Evolutionary conservation across 345 rosid species (phyloP).

Genomic region (Aethionema arabicum): DNA sequence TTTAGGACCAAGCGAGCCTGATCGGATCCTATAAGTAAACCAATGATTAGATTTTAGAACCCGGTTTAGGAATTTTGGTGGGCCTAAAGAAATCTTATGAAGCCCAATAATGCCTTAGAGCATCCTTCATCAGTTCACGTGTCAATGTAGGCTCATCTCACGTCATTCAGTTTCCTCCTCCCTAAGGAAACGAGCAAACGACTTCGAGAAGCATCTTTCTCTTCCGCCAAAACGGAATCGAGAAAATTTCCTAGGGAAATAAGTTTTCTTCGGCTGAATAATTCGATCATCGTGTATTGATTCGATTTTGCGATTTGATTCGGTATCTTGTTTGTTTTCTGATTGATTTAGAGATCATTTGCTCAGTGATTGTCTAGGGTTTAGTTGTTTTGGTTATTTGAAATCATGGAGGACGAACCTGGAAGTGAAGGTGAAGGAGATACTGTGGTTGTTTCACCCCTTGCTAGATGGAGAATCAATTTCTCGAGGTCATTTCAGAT

Average conservation of each 20-base stretch:
- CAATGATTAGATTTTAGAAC: too few species aligned
- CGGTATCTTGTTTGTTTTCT: background rate
- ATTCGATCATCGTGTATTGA: background rate
- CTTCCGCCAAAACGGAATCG: background rate
- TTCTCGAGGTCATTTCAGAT: slow-evolving; percentile 51
- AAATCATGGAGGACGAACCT: slow-evolving; percentile 42
- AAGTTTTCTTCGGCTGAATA: background rate
- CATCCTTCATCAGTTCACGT: slow-evolving; percentile 7
- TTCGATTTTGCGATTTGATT: background rate
- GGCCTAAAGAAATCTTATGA: slow-evolving; percentile 2
- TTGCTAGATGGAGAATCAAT: slow-evolving; percentile 47
- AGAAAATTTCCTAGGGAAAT: background rate
- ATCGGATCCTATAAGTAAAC: too few species aligned
- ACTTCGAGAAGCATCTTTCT: background rate
- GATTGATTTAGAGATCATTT: background rate
- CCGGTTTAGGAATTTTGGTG: too few species aligned
- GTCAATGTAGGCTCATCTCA: background rate
- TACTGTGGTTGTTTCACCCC: slow-evolving; percentile 26
- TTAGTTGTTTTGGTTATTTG: background rate
- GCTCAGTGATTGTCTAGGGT: slow-evolving; percentile 17
- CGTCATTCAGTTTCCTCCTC: slow-evolving; percentile 26
- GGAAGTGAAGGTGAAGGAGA: slow-evolving; percentile 38
- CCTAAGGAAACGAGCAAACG: slow-evolving; percentile 13
- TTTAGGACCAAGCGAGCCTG: too few species aligned
- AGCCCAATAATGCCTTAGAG: slow-evolving; percentile 10